Base-by-base conservation (phyloP, 345 rosid species). In the Cardamine occulta region DNA sequence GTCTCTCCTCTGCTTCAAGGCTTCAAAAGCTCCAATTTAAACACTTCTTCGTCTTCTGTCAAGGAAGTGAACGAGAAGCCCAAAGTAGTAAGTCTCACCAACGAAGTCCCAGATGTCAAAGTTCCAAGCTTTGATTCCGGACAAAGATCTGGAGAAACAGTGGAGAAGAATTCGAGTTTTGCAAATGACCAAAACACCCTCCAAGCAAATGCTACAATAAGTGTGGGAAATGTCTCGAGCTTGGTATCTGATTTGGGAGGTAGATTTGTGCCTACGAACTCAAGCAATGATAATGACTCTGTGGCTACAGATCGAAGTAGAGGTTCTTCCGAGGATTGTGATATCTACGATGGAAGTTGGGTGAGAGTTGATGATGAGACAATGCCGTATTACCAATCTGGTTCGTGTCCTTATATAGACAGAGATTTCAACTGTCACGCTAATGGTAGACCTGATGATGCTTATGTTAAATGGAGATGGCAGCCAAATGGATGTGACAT, bases 321-420 rank as follows among this genome's bases (percentile, higher is more conserved):
- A 73, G 78, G 68, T 28, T 76, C 81, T 40, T 74, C 49, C 45
- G 81, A 78, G 61, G 68, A 47, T 6, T 93, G 97, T 79, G 89
- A 89, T 80, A 73, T 87, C 31, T 91, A 85, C 78, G 93, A 88
- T 82, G 98, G 98, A 2, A 82, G 68, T 54, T 89, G 98, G 97
- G 93, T 77, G 66, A 87, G 82, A 75, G 77, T 23, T 64, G 73
- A 66, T 21, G 90, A 89, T 80, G 85, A 82, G 40, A 82, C 88
- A 9, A 86, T 84, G 82, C 97, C 93, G 1, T 86, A 85, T 73
- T 93, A 91, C 76, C 89, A 88, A 5, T 74, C 85, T 7, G 89
- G 90, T 28, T 91, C 96, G 6, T 93, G 98, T 84, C 96, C 96
- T 23, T 79, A 88, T 64, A 48, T 89, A 71, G 98, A 88, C 83